phyloP scores from a whole-genome alignment of 306 rosid species.

The Cucurbita ficifolia region DNA sequence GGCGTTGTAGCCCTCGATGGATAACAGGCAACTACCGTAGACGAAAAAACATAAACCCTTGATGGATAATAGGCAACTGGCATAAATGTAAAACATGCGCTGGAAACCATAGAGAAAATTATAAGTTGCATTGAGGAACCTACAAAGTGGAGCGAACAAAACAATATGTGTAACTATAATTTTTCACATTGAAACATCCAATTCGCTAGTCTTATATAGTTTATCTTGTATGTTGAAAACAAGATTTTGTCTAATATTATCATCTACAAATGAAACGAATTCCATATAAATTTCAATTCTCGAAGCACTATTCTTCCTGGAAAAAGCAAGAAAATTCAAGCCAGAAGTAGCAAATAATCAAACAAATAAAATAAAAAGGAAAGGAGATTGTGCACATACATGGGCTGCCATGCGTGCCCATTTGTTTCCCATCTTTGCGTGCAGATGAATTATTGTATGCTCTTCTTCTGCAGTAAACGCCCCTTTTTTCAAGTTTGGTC shows the following conservation, averaged over 20 bases:
- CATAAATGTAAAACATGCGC: no score
- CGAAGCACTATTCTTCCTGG: neutral
- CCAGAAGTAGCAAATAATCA: neutral
- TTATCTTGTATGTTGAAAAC: neutral
- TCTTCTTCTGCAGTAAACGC: slow-evolving; percentile 77
- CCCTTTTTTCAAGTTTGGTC: slow-evolving; percentile 96
- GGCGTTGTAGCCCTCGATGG: neutral
- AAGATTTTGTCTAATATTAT: neutral
- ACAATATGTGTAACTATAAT: neutral
- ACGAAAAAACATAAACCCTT: no score
- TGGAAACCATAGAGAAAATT: neutral
- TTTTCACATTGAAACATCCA: neutral
- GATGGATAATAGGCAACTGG: no score
- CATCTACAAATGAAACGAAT: neutral
- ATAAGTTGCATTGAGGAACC: neutral
- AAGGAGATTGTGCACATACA: slow-evolving; percentile 36
- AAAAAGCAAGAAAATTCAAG: neutral
- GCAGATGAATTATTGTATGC: slow-evolving; percentile 64
- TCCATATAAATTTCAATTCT: neutral
- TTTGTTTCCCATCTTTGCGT: slow-evolving; percentile 83
- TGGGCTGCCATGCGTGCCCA: slow-evolving; percentile 97
- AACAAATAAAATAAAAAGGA: slow-evolving; percentile 7
- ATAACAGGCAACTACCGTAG: no score
- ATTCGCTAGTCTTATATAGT: neutral
- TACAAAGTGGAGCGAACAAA: neutral